A percentile compares a stretch with the other conserved stretches of the same genome.
These are phyloP conservation scores for Glycine soja DNA, from an alignment of 306 rosid species.

Conservation along the genomic window DNA sequence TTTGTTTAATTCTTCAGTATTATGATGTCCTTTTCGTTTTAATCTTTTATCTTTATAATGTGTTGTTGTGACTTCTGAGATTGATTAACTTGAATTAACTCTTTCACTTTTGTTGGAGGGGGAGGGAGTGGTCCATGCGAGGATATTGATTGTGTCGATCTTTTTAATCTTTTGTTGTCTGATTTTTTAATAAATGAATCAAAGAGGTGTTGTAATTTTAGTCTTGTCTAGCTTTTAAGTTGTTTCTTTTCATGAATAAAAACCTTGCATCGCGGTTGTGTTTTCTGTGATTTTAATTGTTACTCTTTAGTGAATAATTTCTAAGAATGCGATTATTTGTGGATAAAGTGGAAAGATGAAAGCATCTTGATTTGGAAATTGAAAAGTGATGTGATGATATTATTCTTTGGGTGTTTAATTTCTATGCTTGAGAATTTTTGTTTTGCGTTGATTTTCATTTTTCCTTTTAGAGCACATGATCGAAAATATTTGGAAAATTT, in stretches of 20 bases:
- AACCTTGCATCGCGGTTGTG: constrained; percentile 4
- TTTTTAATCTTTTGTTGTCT: constrained; percentile 19
- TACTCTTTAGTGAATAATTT: constrained; percentile 5
- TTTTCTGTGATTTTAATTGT: not conserved
- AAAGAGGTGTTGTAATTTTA: constrained; percentile 11
- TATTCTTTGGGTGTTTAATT: constrained; percentile 5
- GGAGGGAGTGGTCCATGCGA: not conserved
- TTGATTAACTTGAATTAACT: constrained; percentile 30
- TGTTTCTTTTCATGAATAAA: not conserved
- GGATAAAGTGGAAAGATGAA: not conserved
- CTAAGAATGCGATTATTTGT: constrained; percentile 19
- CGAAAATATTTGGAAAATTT: not conserved
- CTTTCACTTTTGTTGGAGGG: constrained; percentile 25
- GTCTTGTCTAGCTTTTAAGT: constrained; percentile 4
- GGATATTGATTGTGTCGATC: not conserved
- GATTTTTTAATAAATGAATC: not conserved
- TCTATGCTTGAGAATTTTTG: not conserved
- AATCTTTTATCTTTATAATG: not conserved
- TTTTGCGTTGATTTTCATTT: not conserved
- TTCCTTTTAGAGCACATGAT: not conserved
- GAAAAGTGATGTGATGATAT: not conserved
- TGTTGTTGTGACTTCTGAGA: not conserved
- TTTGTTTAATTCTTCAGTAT: constrained; percentile 46
- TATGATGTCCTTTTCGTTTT: constrained; percentile 1
- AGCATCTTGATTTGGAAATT: not conserved